Base-by-base conservation (phyloP, 495 filamentous ascomycete species). In the Talaromyces liani region DNA sequence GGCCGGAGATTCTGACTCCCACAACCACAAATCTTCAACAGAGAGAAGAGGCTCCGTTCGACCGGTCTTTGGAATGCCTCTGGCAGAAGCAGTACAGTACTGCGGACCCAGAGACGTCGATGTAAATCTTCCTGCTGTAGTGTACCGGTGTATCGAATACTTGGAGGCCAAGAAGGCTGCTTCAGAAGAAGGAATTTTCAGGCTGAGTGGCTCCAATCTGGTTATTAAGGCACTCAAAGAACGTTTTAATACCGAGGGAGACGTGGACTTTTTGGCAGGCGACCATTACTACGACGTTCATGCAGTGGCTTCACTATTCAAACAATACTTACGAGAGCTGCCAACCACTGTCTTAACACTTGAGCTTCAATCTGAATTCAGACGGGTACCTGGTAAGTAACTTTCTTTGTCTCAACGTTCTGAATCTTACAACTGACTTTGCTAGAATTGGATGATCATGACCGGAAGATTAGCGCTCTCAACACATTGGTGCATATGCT, bases 111-210 rank as follows among this genome's bases (percentile, higher is more conserved):
- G 81, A 49, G 91, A 90, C 62, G 77, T 90, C 20, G 73, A 80
- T 64, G 85, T 89, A 20, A 85, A 88, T 55, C 78, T 98, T 36
- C 94, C 94, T 7, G 91, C 95, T n/a, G 94, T 98, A 1, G 92
- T 97, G 49, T 98, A 96, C 77, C 89, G 94, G 53, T 97, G 93
- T 68, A 89, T 98, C 65, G 91, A 98, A 71, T 98, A 97, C 72
- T 82, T 98, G 25, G 87, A 90, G 58, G 82, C 86, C 14, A 92
- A 96, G 75, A 85, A 88, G 61, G 95, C 93, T 45, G 82, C 88
- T 18, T 80, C 76, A 22, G 94, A 98, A 72, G 94, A 98, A 74
- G 94, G 94, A 41, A 97, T 98, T 25, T 98, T 98, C 82, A 87
- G 94, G 29, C 78, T 98, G 58, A 97, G 91, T 66, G 94, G 94